phyloP scores from a whole-genome alignment of 768 basidiomycete species.

The Termitomyces sp. region DNA sequence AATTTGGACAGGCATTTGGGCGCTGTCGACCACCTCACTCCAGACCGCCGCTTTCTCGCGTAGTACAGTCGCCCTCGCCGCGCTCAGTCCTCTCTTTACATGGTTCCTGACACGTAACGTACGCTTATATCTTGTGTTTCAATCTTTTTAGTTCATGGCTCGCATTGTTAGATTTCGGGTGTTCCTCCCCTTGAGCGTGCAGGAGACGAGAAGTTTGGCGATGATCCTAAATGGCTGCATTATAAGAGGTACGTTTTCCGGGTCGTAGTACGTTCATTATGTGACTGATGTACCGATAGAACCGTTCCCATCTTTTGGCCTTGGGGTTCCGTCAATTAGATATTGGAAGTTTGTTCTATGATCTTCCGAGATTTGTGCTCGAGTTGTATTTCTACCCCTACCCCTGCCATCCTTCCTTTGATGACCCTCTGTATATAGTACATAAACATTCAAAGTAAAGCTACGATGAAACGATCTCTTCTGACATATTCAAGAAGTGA shows the following conservation, averaged over 20 bases:
- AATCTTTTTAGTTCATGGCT: neutral
- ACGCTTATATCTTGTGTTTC: neutral
- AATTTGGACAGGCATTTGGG: neutral
- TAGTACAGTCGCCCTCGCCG: neutral
- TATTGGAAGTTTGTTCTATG: no score
- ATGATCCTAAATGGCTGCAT: neutral
- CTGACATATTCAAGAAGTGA: no score
- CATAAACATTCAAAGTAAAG: no score
- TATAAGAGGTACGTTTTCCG: neutral
- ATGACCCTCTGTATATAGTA: neutral
- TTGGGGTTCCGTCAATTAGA: neutral
- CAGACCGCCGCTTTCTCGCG: neutral
- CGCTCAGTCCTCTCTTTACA: neutral
- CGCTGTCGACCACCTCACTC: neutral
- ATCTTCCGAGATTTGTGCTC: no score
- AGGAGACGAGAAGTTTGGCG: neutral
- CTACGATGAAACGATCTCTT: no score
- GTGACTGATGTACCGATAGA: neutral
- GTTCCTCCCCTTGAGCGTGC: neutral
- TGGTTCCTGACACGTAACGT: neutral
- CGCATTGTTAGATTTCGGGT: neutral
- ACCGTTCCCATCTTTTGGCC: slow-evolving; percentile 1
- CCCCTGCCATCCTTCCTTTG: neutral
- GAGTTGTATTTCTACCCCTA: no score
- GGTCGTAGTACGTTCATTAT: neutral